Percentiles rank a stretch among this genome's conserved stretches.
Conservation (phyloP, 2,329 filamentous ascomycete species). For the Didymosphaeria variabile region DNA sequence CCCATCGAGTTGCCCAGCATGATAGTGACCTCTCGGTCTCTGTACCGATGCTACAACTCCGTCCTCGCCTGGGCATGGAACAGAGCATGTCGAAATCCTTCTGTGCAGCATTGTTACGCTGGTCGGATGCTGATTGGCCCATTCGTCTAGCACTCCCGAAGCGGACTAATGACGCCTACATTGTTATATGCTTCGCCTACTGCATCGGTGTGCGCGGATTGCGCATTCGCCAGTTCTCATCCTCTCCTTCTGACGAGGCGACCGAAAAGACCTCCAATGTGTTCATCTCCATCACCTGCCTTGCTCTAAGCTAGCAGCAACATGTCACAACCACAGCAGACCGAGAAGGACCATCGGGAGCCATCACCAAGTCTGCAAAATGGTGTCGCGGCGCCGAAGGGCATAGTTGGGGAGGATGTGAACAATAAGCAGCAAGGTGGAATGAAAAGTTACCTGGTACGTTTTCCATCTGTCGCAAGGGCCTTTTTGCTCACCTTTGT, state of each 20-base stretch:
- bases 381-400: slow-evolving; percentile 16
- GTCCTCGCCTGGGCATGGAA: not conserved
- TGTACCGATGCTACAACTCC: not conserved
- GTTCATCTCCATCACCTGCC: not conserved
- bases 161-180: slow-evolving; percentile 1
- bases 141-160: slow-evolving; percentile 8
- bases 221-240: not conserved
- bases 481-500: slow-evolving; percentile 19
- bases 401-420: slow-evolving; percentile 12
- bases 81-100: not conserved
- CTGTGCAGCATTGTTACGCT: not conserved
- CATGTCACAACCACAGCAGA: not conserved
- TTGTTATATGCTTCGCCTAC: not conserved
- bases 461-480: slow-evolving; percentile 4
- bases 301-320: not conserved
- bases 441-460: slow-evolving; percentile 36
- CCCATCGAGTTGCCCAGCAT: not conserved
- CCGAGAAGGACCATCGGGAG: slow-evolving; percentile 12
- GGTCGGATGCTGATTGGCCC: slow-evolving; percentile 8
- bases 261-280: not conserved
- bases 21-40: not conserved
- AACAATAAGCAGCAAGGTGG: slow-evolving; percentile 29
- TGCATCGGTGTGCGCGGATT: slow-evolving; percentile 11
- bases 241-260: not conserved
- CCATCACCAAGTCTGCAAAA: slow-evolving; percentile 8